Evolutionary conservation across 805 yeast species (phyloP).

Genomic region (Ogataea neopini): DNA sequence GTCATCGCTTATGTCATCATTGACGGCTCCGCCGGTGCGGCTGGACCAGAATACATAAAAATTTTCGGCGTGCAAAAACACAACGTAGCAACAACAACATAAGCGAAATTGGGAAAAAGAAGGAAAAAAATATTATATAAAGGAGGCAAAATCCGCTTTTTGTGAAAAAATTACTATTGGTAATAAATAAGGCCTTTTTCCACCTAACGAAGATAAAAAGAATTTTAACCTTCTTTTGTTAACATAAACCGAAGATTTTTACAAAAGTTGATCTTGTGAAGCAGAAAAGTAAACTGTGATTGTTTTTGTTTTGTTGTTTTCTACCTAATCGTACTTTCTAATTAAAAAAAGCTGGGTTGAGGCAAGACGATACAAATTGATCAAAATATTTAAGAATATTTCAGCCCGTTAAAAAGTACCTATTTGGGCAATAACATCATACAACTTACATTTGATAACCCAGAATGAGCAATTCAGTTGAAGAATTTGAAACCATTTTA

Average conservation of each 20-base stretch:
- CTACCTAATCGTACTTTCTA: constrained; percentile 7
- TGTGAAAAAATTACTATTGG: background rate
- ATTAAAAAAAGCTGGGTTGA: constrained; percentile 1
- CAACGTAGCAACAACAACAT: background rate
- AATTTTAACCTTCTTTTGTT: constrained; percentile 1
- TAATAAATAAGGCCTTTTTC: background rate
- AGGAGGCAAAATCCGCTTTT: constrained; percentile 3
- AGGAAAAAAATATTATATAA: constrained; percentile 1
- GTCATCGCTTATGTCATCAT: background rate
- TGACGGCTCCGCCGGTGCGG: background rate
- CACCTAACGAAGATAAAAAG: background rate
- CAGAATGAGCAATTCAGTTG: constrained; percentile 40
- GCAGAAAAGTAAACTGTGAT: constrained; percentile 7
- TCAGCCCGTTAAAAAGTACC: constrained; percentile 2
- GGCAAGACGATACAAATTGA: background rate
- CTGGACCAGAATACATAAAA: background rate
- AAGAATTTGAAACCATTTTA: constrained; percentile 48
- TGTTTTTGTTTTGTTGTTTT: constrained; percentile 5
- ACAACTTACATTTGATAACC: background rate
- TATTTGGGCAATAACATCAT: background rate
- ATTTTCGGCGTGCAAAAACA: background rate
- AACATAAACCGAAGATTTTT: background rate
- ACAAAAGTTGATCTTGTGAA: background rate
- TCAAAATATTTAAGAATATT: background rate
- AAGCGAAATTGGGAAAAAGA: background rate